Evolutionary conservation across 495 filamentous ascomycete species (phyloP).

Genomic region (Patellaria atrata): DNA sequence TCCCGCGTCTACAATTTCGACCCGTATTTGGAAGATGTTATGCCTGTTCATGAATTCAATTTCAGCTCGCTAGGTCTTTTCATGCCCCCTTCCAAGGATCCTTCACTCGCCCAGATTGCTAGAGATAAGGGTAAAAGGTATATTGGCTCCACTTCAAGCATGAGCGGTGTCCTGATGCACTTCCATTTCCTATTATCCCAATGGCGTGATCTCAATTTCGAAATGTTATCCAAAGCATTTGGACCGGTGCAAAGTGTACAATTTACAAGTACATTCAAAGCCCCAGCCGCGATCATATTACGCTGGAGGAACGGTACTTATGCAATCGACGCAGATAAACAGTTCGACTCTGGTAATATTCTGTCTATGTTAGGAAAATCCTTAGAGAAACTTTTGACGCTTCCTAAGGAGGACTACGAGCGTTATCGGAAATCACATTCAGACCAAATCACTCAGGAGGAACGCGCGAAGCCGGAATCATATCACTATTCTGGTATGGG

Average conservation of each 20-base stretch:
- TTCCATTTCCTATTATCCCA: slow-evolving; percentile 85
- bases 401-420: slow-evolving; percentile 67
- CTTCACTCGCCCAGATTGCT: slow-evolving; percentile 49
- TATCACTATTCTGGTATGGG: slow-evolving; percentile 80
- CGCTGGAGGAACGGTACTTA: slow-evolving; percentile 73
- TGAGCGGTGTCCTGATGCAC: slow-evolving; percentile 74
- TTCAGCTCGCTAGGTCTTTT: slow-evolving; percentile 73
- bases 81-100: slow-evolving; percentile 78
- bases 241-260: slow-evolving; percentile 36
- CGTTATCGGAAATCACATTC: slow-evolving; percentile 56
- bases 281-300: slow-evolving; percentile 69
- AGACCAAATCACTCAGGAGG: slow-evolving; percentile 42
- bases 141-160: slow-evolving; percentile 88
- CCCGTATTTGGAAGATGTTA: slow-evolving; percentile 78
- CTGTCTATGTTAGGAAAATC: slow-evolving; percentile 83
- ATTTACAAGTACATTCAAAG: slow-evolving; percentile 57
- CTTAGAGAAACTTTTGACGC: slow-evolving; percentile 90
- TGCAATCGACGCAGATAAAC: slow-evolving; percentile 96
- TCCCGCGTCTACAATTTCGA: slow-evolving; percentile 91
- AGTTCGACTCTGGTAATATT: slow-evolving; percentile 73
- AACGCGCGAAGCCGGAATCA: slow-evolving; percentile 40
- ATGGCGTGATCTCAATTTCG: slow-evolving; percentile 58
- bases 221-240: slow-evolving; percentile 52
- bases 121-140: slow-evolving; percentile 60
- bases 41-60: slow-evolving; percentile 85